These are phyloP conservation scores for Tephrocybe sp. DNA, from an alignment of 768 basidiomycete genomes.

Conservation along the genomic window DNA sequence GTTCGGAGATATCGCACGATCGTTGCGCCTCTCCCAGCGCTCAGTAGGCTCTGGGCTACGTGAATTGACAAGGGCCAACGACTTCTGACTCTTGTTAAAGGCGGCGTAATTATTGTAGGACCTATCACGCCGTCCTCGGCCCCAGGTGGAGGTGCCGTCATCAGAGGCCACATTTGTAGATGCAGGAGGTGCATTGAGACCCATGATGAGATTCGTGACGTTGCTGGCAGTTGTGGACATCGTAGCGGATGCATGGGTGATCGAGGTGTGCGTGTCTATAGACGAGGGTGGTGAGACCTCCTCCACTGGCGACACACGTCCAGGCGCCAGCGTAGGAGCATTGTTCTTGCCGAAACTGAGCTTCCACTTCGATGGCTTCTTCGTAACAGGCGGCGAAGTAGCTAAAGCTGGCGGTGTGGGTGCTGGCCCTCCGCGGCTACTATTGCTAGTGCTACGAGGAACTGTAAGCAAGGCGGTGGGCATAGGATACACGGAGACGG, in stretches of 20 bases:
- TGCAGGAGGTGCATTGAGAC: slow-evolving; percentile 46
- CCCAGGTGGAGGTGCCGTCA: slow-evolving; percentile 44
- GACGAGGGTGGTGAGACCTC: slow-evolving; percentile 32
- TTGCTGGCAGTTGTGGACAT: slow-evolving; percentile 76
- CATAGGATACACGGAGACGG: slow-evolving; percentile 43
- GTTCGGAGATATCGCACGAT: slow-evolving; percentile 57
- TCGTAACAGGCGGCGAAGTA: slow-evolving; percentile 40
- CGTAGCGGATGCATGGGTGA: slow-evolving; percentile 12
- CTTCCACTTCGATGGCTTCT: slow-evolving; percentile 89
- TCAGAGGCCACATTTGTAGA: slow-evolving; percentile 25
- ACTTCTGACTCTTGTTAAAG: slow-evolving; percentile 16
- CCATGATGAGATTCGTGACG: slow-evolving; percentile 74
- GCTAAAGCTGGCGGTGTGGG: slow-evolving; percentile 20
- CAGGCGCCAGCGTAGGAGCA: slow-evolving; percentile 33
- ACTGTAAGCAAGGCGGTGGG: slow-evolving; percentile 30
- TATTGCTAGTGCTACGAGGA: slow-evolving; percentile 20
- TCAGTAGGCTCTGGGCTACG: slow-evolving; percentile 28
- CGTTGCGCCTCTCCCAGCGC: slow-evolving; percentile 31
- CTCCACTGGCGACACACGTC: slow-evolving; percentile 37
- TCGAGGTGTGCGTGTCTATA: slow-evolving; percentile 22
- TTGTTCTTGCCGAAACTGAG: slow-evolving; percentile 66
- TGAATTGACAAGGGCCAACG: slow-evolving; percentile 20
- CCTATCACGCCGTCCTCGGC: slow-evolving; percentile 41
- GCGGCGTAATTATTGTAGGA: slow-evolving; percentile 6
- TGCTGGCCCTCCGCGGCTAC: slow-evolving; percentile 12